Base-by-base conservation (phyloP, 805 yeast genomes). In the Dipodascopsis tothii region DNA sequence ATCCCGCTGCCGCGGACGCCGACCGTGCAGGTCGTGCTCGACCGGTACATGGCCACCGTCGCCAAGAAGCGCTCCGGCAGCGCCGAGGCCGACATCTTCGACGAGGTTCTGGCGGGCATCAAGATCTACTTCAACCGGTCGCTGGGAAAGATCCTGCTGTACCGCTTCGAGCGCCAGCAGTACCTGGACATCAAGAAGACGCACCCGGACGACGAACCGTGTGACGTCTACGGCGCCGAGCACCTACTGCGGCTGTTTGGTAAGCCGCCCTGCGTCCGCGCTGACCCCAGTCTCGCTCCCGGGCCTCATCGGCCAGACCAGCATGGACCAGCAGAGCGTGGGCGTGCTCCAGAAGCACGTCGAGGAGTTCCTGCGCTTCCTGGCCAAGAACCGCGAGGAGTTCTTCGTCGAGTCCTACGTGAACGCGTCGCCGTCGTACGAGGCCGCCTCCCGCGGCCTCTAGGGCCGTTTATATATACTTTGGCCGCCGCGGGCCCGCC, bases 81-180 rank as follows among this genome's bases (percentile, higher is more conserved):
- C 20, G 73, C 72, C 18, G 65, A 60, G 21, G 67, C 66, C 25
- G 80, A 76, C 32, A 72, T 80, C 21, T 58, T 79, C 23, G 67
- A 74, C 18, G 96, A 90, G 59, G 77, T 83, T n/a, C 55, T 81
- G 6, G 59, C 69, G 5, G 95, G 96, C 3, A 59, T 92, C 27
- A 71, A 68, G 57, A 60, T 77, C 17, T 87, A 86, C 60, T 88
- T 90, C 63, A 81, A 86, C 57, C 73, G 78, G 49, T 68, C 84
- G 0, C 60, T 90, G 36, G 84, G 90, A 3, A 71, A 80, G 35
- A 69, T 80, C 34, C 64, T 85, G 25, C 70, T 85, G 2, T 85
- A 86, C 64, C 71, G 86, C 45, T 82, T 76, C 56, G 95, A 85
- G 61, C 68, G 92, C 43, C 74, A 79, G 45, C 95, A 86, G 60